Conservation (phyloP, 75 land plant species). For the Pinus albicaulis region DNA sequence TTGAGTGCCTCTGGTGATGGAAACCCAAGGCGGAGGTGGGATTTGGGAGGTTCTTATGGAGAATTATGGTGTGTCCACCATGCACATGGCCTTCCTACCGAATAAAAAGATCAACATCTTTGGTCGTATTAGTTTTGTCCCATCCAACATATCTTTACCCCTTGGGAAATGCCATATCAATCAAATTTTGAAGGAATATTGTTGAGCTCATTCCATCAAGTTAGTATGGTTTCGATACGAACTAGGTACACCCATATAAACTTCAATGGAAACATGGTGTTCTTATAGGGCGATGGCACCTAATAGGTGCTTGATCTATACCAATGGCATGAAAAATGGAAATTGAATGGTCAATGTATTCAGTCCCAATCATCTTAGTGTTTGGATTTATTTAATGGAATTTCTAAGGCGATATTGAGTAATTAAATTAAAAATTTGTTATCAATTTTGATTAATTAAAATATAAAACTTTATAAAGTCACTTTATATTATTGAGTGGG, state of each 20-base stretch:
- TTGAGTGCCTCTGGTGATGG: background rate
- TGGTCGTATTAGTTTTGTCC: conserved; percentile 55
- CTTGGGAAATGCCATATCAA: background rate
- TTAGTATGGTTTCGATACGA: conserved; percentile 23
- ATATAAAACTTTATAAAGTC: no score
- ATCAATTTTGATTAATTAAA: no score
- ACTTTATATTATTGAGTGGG: no score
- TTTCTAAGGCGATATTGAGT: no score
- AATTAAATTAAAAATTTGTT: no score
- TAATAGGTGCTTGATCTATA: conserved; percentile 67
- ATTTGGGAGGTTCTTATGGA: conserved; percentile 30
- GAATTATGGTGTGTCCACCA: conserved; percentile 65
- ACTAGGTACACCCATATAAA: conserved; percentile 45
- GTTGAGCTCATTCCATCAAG: conserved; percentile 75
- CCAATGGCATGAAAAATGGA: conserved; percentile 74
- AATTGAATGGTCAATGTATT: conserved; percentile 8
- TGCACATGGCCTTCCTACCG: conserved; percentile 78
- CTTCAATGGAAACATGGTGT: conserved; percentile 78
- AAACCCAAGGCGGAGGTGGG: conserved; percentile 1
- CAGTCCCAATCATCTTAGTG: no score
- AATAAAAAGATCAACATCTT: conserved; percentile 49
- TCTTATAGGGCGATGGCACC: conserved; percentile 55
- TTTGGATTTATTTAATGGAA: no score
- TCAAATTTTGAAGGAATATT: conserved; percentile 24
- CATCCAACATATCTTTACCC: conserved; percentile 54